Percentiles rank a stretch among this genome's conserved stretches.
Conservation (phyloP, 495 filamentous ascomycete species). For the Lepraria neglecta region DNA sequence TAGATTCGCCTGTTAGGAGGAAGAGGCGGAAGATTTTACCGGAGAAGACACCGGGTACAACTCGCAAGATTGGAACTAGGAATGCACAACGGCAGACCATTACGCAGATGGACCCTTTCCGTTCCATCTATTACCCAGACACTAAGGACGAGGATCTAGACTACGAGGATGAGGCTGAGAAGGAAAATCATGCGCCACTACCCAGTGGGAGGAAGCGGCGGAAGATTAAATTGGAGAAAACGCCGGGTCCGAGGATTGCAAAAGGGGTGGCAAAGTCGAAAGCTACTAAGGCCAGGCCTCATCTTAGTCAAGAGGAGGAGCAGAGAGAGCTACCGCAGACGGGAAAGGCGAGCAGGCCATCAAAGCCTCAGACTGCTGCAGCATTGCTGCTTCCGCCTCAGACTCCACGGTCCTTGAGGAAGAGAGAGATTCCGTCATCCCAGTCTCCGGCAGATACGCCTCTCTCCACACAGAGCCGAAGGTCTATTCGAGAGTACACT, state of each 20-base stretch:
- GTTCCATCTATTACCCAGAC: constrained; percentile 15
- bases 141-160: constrained; percentile 21
- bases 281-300: neutral
- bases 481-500: neutral
- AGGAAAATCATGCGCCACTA: constrained; percentile 2
- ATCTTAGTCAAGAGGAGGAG: neutral
- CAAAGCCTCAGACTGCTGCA: neutral
- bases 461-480: constrained; percentile 27
- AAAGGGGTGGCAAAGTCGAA: constrained; percentile 21
- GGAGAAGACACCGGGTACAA: constrained; percentile 7
- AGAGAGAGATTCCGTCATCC: constrained; percentile 35
- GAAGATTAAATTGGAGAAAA: constrained; percentile 12
- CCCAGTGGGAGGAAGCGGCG: constrained; percentile 14
- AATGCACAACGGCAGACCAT: constrained; percentile 21
- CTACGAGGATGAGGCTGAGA: constrained; percentile 17
- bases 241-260: neutral
- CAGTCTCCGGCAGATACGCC: constrained; percentile 36
- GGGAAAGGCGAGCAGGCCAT: neutral
- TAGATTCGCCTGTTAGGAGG: neutral
- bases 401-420: constrained; percentile 24
- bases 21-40: constrained; percentile 20
- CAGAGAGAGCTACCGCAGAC: neutral
- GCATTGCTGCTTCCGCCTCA: constrained; percentile 16
- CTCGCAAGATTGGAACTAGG: neutral
- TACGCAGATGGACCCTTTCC: constrained; percentile 30